Evolutionary conservation across 2,329 filamentous ascomycete genomes (phyloP).

Genomic region (Pestalotiopsis fici): DNA sequence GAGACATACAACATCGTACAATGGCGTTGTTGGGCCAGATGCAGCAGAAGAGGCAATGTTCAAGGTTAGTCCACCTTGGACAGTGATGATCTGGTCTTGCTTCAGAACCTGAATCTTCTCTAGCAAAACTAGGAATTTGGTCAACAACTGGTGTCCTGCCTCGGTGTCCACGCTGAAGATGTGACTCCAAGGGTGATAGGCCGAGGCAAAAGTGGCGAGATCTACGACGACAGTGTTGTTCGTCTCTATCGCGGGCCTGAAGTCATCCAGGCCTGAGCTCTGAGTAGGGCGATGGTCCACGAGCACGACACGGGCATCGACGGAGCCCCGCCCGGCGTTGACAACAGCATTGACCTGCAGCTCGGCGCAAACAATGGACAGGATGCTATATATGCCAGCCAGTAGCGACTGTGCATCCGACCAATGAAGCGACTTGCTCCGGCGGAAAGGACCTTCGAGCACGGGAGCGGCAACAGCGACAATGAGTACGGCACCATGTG

Average conservation of each 20-base stretch:
- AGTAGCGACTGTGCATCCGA: conserved; percentile 71
- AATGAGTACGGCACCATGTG: conserved; percentile 12
- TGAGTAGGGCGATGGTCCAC: conserved; percentile 58
- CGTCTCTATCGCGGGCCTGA: conserved; percentile 36
- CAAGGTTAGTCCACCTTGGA: conserved; percentile 55
- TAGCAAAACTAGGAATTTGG: conserved; percentile 46
- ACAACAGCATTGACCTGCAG: conserved; percentile 61
- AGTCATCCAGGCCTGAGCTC: conserved; percentile 29
- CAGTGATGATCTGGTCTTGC: conserved; percentile 50
- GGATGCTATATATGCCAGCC: conserved; percentile 75
- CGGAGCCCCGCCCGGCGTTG: conserved; percentile 61
- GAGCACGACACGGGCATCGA: conserved; percentile 76
- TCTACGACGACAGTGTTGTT: conserved; percentile 51
- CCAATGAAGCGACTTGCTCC: conserved; percentile 62
- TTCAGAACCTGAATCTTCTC: conserved; percentile 48
- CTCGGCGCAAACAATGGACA: conserved; percentile 71
- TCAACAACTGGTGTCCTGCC: conserved; percentile 59
- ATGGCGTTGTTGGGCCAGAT: conserved; percentile 21
- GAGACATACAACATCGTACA: conserved; percentile 70
- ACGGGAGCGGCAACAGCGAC: conserved; percentile 49
- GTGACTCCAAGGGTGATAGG: conserved; percentile 60
- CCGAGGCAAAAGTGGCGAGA: conserved; percentile 52
- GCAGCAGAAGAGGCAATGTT: conserved; percentile 25
- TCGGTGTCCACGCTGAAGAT: conserved; percentile 70
- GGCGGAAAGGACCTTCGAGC: conserved; percentile 51